phyloP scores from a whole-genome alignment of 83 land plant species.

The Picea engelmannii region DNA sequence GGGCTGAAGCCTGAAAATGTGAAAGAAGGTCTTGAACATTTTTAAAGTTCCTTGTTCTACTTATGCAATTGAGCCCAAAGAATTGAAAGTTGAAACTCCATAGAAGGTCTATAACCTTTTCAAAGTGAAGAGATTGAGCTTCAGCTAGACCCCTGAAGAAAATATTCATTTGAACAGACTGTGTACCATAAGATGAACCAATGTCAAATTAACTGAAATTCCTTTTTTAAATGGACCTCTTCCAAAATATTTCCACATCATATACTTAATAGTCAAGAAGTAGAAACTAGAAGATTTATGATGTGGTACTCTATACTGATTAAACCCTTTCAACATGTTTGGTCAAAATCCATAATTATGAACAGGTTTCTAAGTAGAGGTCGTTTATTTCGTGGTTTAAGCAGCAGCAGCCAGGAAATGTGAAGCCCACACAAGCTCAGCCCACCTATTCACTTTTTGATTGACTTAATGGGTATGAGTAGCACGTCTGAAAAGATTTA shows the following conservation, averaged over 20 bases:
- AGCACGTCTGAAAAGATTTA: not conserved
- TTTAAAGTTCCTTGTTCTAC: too few relatives aligned
- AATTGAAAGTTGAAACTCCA: not conserved
- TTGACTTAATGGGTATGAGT: not conserved
- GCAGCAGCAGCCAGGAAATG: not conserved
- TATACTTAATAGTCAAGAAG: not conserved
- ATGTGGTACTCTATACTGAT: not conserved
- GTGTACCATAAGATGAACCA: constrained; percentile 3
- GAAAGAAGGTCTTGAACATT: constrained; percentile 1
- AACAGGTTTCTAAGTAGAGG: not conserved
- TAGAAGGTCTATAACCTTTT: not conserved
- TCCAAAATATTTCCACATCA: not conserved
- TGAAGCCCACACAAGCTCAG: not conserved
- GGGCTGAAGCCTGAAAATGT: not conserved
- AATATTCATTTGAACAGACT: not conserved
- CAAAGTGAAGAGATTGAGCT: not conserved
- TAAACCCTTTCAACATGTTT: not conserved
- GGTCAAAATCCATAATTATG: not conserved
- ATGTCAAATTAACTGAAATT: not conserved
- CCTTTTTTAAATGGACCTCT: not conserved
- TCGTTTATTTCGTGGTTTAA: not conserved
- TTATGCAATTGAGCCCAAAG: not conserved
- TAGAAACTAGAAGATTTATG: not conserved
- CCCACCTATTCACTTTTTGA: not conserved
- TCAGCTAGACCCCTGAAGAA: not conserved